phyloP scores from a whole-genome alignment of 768 basidiomycete genomes.

The Mycena capillaripes region DNA sequence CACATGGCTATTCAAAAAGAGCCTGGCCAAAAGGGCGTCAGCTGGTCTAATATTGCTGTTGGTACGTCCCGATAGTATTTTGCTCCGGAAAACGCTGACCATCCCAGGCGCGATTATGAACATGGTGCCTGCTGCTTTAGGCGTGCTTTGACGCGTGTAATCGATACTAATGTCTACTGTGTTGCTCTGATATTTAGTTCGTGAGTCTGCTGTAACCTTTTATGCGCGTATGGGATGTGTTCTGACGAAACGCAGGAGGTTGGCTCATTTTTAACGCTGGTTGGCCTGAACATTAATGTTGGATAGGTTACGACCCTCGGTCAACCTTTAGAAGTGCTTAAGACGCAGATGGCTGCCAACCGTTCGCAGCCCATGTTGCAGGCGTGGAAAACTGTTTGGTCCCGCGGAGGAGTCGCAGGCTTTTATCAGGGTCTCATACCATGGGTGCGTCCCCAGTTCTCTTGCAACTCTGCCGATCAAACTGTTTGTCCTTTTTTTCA shows the following conservation, averaged over 20 bases:
- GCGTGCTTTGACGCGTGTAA: slow-evolving; percentile 25
- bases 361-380: slow-evolving; percentile 91
- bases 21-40: slow-evolving; percentile 92
- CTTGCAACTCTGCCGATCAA: slow-evolving; percentile 7
- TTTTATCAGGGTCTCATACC: slow-evolving; percentile 99
- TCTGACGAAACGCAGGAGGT: slow-evolving; percentile 35
- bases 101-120: slow-evolving; percentile 94
- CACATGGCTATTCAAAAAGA: slow-evolving; percentile 86
- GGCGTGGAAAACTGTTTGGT: slow-evolving; percentile 90
- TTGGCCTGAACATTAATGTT: slow-evolving; percentile 25
- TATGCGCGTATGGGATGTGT: slow-evolving; percentile 4
- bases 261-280: slow-evolving; percentile 8
- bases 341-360: slow-evolving; percentile 99
- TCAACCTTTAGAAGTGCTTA: slow-evolving; percentile 97
- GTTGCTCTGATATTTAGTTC: slow-evolving; percentile 44
- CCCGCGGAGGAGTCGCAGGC: slow-evolving; percentile 88
- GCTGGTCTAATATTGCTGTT: slow-evolving; percentile 96
- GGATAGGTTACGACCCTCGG: slow-evolving; percentile 95
- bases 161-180: slow-evolving; percentile 16
- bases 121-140: slow-evolving; percentile 73
- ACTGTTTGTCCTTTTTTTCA: slow-evolving; percentile 1
- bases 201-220: slow-evolving; percentile 43
- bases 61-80: slow-evolving; percentile 64
- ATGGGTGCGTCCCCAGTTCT: slow-evolving; percentile 71
- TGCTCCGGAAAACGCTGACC: slow-evolving; percentile 31